Conservation (phyloP, 1,284 basidiomycete genomes). For the Sparassis latifolia region DNA sequence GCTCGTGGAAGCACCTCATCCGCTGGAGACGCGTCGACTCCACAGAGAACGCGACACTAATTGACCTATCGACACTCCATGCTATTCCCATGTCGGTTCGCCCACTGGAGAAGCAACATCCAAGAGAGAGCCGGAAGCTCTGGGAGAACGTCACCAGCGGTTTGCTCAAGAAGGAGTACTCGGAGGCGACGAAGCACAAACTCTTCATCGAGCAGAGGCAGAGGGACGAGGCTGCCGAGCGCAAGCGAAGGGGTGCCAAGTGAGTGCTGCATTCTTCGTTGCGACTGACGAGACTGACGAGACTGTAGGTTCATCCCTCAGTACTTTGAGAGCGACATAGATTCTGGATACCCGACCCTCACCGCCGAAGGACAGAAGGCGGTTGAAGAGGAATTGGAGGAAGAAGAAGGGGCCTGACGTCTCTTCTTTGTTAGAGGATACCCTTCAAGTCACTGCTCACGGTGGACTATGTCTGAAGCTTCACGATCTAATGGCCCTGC, state of each 20-base stretch:
- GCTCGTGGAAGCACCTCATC: conserved; percentile 82
- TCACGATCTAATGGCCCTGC: too few relatives aligned
- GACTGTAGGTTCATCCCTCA: conserved; percentile 65
- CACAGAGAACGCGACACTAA: conserved; percentile 60
- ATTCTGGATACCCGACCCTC: conserved; percentile 68
- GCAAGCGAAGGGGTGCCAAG: conserved; percentile 73
- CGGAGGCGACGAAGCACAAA: conserved; percentile 86
- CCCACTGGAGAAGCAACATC: conserved; percentile 73
- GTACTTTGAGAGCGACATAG: conserved; percentile 74
- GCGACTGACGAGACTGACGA: conserved; percentile 4
- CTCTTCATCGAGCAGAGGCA: conserved; percentile 86
- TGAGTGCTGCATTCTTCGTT: conserved; percentile 39
- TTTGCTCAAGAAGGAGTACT: conserved; percentile 80
- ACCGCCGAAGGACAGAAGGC: conserved; percentile 67
- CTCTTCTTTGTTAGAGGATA: too few relatives aligned
- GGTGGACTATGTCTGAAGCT: too few relatives aligned
- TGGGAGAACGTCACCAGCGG: conserved; percentile 84
- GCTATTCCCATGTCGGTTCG: conserved; percentile 84
- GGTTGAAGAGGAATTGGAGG: conserved; percentile 63
- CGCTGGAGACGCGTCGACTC: conserved; percentile 65
- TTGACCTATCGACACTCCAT: conserved; percentile 73
- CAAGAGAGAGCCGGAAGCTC: conserved; percentile 79
- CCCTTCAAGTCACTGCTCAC: too few relatives aligned
- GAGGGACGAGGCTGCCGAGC: conserved; percentile 77
- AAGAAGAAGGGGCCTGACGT: conserved; percentile 15